These are phyloP conservation scores for Chalciporus sphaerocephalus DNA, from an alignment of 768 basidiomycete genomes.

Conservation along the genomic window DNA sequence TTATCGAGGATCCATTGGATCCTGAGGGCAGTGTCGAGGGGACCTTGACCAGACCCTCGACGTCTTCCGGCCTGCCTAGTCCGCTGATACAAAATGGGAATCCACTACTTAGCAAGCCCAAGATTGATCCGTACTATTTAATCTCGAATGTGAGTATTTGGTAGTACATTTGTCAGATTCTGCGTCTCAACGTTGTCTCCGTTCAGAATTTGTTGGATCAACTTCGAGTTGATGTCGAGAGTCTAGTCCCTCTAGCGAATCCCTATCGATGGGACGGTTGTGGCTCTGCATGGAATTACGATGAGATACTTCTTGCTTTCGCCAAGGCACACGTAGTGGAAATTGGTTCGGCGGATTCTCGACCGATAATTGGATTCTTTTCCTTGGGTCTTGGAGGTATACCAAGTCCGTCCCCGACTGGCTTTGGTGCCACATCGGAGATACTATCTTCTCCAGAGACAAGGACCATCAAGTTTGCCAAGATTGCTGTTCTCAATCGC, in stretches of 20 bases:
- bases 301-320: constrained; percentile 62
- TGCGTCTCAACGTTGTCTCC: constrained; percentile 7
- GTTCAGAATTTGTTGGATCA: constrained; percentile 60
- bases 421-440: constrained; percentile 26
- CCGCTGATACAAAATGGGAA: constrained; percentile 32
- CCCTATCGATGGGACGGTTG: constrained; percentile 70
- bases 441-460: constrained; percentile 29
- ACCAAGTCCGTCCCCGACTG: constrained; percentile 27
- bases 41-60: constrained; percentile 37
- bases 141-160: constrained; percentile 65
- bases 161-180: neutral
- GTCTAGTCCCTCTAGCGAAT: constrained; percentile 52
- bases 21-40: constrained; percentile 48
- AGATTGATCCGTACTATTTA: constrained; percentile 89
- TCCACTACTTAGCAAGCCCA: constrained; percentile 51
- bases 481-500: constrained; percentile 73
- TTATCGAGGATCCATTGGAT: constrained; percentile 87
- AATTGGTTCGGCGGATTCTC: constrained; percentile 43
- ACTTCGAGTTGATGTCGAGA: constrained; percentile 62
- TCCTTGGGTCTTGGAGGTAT: constrained; percentile 37
- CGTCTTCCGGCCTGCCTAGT: constrained; percentile 29
- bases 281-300: constrained; percentile 60
- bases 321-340: constrained; percentile 55
- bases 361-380: constrained; percentile 40
- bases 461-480: constrained; percentile 64